Base-by-base conservation (phyloP, 345 rosid genomes). In the Kandelia obovata region DNA sequence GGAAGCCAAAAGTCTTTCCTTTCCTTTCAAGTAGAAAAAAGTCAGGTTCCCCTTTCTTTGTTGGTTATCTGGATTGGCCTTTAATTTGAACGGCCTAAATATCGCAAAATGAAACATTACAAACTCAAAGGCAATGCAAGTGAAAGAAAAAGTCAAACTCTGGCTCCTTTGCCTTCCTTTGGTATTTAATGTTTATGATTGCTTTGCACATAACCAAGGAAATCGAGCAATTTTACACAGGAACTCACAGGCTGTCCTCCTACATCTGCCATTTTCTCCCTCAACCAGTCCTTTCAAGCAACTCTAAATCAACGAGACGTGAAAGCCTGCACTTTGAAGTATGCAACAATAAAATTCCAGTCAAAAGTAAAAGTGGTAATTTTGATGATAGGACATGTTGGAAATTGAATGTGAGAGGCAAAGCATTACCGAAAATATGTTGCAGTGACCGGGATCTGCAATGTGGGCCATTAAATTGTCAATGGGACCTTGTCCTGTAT, bases 381-480 rank as follows among this genome's bases (percentile, higher is more conserved):
- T 13, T 46, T 7, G 52, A 37, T 21, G 19, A 71, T 58, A 47
- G 0, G 5, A 43, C 13, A 43, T 13, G 0, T 43, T 43, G 28
- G 30, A 13, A 49, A 20, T n/a, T 73, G 8, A 51, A 27, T 5
- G 28, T 1, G 39, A 43, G 46, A 21, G 21, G 59, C 19, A 35
- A 71, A 62, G 66, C 32, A 46, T 69, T 89, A 94, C 97, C 57
- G 97, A 91, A 72, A 94, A 94, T 61, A 94, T 64, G 72, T 91
- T 94, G 84, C 91, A 84, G 61, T 94, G 98, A 71, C 98, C 97
- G 63, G 98, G 98, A 76, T 94, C 98, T 8, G 96, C 97, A 52
- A 94, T n/a, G 84, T 91, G 98, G 61, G 89, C 88, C 83, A 80
- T 75, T 71, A 94, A 82, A 76, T 94, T 94, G 52, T 89, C 91